Evolutionary conservation across 106 monocot genomes (phyloP).

Genomic region (Acanthochlamys bracteata): DNA sequence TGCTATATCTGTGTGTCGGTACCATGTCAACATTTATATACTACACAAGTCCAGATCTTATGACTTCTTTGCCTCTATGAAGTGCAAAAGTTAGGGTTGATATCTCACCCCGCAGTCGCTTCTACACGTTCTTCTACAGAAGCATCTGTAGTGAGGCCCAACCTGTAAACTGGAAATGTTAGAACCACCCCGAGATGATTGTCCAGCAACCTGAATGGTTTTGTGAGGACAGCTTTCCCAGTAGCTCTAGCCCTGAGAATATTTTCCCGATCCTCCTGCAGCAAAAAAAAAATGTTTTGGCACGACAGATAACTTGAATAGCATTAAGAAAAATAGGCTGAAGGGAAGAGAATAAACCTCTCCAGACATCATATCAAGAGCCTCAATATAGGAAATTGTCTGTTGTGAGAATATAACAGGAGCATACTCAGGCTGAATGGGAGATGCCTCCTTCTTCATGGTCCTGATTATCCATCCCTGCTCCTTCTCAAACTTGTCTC

Average conservation of each 20-base stretch:
- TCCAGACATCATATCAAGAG: conserved; percentile 97
- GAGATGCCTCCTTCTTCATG: conserved; percentile 77
- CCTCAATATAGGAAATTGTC: conserved; percentile 86
- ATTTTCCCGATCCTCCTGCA: conserved; percentile 91
- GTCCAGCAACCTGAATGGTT: conserved; percentile 62
- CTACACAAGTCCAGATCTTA: no score
- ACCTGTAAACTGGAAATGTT: conserved; percentile 68
- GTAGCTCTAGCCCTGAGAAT: conserved; percentile 77
- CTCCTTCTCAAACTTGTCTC: conserved; percentile 68
- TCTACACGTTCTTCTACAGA: conserved; percentile 56
- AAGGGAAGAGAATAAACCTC: conserved; percentile 31
- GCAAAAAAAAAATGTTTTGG: neutral
- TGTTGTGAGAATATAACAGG: conserved; percentile 95
- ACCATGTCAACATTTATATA: no score
- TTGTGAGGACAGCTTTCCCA: conserved; percentile 89
- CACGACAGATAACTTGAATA: neutral
- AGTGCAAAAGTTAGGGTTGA: no score
- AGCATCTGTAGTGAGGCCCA: conserved; percentile 40
- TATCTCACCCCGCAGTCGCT: conserved; percentile 76
- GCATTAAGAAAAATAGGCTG: neutral
- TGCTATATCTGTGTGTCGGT: no score
- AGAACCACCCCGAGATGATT: conserved; percentile 88
- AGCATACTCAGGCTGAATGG: conserved; percentile 84
- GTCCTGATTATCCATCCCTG: conserved; percentile 92
- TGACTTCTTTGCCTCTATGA: no score